A percentile compares a stretch with the other conserved stretches of the same genome.
phyloP scores from a whole-genome alignment of 1,284 basidiomycete genomes.

The Xanthoconium separans region DNA sequence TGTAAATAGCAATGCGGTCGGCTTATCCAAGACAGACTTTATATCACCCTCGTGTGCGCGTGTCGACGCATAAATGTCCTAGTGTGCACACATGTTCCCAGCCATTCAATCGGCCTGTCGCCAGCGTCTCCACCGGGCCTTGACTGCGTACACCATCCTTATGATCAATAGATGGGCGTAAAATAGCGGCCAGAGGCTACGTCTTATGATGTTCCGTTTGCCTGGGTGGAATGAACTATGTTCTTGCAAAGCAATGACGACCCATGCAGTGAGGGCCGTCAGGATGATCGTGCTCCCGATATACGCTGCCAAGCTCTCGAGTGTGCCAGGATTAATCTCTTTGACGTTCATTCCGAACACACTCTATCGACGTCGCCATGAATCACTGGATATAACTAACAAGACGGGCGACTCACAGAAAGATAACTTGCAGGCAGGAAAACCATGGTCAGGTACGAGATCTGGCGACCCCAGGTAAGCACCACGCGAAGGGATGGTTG shows the following conservation, averaged over 20 bases:
- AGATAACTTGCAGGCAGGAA: constrained; percentile 34
- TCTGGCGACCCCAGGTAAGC: constrained; percentile 12
- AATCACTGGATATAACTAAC: not conserved
- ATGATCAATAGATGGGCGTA: not conserved
- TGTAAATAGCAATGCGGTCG: not conserved
- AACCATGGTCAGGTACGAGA: constrained; percentile 33
- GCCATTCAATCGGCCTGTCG: not conserved
- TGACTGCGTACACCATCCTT: not conserved
- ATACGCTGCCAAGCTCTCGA: constrained; percentile 40
- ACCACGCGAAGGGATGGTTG: not conserved
- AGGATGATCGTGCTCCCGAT: constrained; percentile 43
- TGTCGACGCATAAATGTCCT: not conserved
- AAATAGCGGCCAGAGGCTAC: constrained; percentile 22
- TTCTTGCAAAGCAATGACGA: constrained; percentile 35
- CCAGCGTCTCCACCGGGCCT: not conserved
- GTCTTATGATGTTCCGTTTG: constrained; percentile 5
- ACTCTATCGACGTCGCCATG: constrained; percentile 19
- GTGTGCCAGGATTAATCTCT: constrained; percentile 35
- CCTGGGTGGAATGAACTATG: constrained; percentile 25
- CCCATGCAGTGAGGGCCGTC: constrained; percentile 52
- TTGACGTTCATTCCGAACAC: constrained; percentile 42
- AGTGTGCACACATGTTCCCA: not conserved
- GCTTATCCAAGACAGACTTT: not conserved
- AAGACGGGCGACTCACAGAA: constrained; percentile 35
- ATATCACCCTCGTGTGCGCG: not conserved